phyloP scores from a whole-genome alignment of 208 protist species.

The Acanthamoeba healyi region DNA sequence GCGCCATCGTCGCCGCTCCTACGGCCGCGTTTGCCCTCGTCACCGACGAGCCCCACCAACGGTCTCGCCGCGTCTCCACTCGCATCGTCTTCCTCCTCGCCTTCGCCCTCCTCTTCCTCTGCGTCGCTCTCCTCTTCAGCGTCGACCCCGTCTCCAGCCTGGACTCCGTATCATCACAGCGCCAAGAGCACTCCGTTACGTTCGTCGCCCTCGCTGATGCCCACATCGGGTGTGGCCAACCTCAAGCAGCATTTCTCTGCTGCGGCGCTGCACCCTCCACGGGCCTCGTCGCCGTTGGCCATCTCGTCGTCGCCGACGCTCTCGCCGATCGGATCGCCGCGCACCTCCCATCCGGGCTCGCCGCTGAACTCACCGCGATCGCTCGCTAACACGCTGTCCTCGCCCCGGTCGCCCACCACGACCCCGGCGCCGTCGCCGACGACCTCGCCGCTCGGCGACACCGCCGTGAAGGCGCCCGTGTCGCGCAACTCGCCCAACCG shows the following conservation, averaged over 20 bases:
- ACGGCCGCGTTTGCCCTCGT: background rate
- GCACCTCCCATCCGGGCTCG: background rate
- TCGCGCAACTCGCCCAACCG: background rate
- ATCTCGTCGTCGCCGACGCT: background rate
- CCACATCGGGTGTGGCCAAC: background rate
- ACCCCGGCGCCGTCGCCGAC: background rate
- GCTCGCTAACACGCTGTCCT: background rate
- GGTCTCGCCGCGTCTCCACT: background rate
- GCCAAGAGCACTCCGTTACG: background rate
- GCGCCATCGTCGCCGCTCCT: background rate
- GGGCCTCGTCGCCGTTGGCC: constrained; percentile 2
- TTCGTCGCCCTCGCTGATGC: background rate
- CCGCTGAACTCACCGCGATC: background rate
- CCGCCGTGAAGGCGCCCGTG: background rate
- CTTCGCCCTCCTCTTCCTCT: background rate
- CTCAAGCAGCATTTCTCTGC: background rate
- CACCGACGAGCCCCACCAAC: background rate
- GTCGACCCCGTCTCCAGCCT: background rate
- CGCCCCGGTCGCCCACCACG: background rate
- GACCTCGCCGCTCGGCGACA: background rate
- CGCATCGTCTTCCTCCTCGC: background rate
- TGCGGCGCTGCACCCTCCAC: background rate
- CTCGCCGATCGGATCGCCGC: background rate
- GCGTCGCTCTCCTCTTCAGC: background rate
- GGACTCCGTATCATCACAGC: background rate